Percentiles rank a stretch among this genome's conserved stretches.
These are phyloP conservation scores for Avicennia marina DNA, from an alignment of 257 asterid species.

Conservation along the genomic window DNA sequence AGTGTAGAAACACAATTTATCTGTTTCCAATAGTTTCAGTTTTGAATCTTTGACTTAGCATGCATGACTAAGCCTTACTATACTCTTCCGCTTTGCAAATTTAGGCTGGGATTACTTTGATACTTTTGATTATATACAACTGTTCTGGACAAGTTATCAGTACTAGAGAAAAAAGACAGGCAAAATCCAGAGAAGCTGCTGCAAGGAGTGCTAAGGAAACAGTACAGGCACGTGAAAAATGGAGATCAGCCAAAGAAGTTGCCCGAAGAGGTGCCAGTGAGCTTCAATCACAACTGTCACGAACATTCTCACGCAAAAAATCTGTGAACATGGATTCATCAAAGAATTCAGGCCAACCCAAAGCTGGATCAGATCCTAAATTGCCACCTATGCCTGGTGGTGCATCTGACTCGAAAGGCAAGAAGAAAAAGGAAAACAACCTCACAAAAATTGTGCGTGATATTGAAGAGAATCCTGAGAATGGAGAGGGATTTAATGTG, in stretches of 20 bases:
- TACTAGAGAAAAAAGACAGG: constrained; percentile 67
- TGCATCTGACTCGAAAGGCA: constrained; percentile 43
- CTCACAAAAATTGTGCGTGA: constrained; percentile 92
- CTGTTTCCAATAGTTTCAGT: no score
- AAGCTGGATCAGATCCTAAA: constrained; percentile 65
- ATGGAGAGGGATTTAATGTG: constrained; percentile 74
- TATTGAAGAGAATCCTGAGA: constrained; percentile 80
- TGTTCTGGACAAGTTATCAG: constrained; percentile 91
- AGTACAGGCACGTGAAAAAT: constrained; percentile 73
- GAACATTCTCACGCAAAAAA: constrained; percentile 79
- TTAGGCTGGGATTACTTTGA: constrained; percentile 72
- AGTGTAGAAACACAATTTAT: no score
- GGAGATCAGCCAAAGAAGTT: constrained; percentile 86
- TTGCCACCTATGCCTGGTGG: constrained; percentile 58
- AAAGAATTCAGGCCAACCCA: constrained; percentile 48
- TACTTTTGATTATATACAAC: constrained; percentile 86
- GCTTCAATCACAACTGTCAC: constrained; percentile 52
- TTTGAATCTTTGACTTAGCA: neutral
- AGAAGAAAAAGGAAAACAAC: constrained; percentile 48
- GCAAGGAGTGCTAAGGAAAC: constrained; percentile 89
- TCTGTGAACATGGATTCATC: constrained; percentile 38
- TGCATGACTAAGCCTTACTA: neutral
- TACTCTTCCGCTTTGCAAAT: constrained; percentile 13
- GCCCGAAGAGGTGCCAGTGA: constrained; percentile 67
- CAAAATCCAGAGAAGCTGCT: constrained; percentile 93